These are phyloP conservation scores for Oldenlandia corymbosa DNA, from an alignment of 257 asterid species.

Conservation along the genomic window DNA sequence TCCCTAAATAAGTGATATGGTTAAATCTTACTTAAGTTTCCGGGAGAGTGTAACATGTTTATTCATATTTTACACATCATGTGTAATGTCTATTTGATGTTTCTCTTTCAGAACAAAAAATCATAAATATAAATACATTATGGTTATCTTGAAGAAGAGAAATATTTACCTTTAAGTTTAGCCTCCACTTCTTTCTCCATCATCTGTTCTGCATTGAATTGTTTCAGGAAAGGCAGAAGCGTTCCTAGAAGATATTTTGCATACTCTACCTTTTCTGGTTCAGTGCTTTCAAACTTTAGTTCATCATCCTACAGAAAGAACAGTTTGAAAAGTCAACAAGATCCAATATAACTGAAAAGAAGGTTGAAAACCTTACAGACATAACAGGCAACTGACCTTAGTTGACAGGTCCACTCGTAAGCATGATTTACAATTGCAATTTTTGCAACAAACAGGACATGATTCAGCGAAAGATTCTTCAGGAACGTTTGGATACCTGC, in stretches of 20 bases:
- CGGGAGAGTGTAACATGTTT: neutral
- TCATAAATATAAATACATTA: neutral
- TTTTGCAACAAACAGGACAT: slow-evolving; percentile 75
- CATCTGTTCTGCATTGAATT: slow-evolving; percentile 49
- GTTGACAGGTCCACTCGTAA: slow-evolving; percentile 53
- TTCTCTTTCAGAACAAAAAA: neutral
- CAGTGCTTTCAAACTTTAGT: slow-evolving; percentile 23
- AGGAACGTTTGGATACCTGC: slow-evolving; percentile 73
- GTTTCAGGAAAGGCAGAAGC: slow-evolving; percentile 71
- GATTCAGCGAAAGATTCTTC: slow-evolving; percentile 64
- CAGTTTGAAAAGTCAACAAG: neutral
- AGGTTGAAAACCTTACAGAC: slow-evolving; percentile 14
- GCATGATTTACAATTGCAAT: slow-evolving; percentile 92
- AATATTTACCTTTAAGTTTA: slow-evolving; percentile 45
- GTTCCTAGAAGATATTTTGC: slow-evolving; percentile 46
- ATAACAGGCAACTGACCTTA: slow-evolving; percentile 36
- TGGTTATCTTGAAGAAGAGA: slow-evolving; percentile 5
- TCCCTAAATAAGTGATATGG: neutral
- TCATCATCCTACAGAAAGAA: slow-evolving; percentile 37
- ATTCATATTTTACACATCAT: neutral
- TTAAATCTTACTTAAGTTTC: neutral
- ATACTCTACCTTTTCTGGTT: slow-evolving; percentile 40
- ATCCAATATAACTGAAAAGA: slow-evolving; percentile 5
- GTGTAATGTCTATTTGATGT: slow-evolving; percentile 1
- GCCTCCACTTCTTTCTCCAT: slow-evolving; percentile 67